Evolutionary conservation across 768 basidiomycete species (phyloP), one percentile per base, ranked within the genome.

Genomic region (Suillus occidentalis): DNA sequence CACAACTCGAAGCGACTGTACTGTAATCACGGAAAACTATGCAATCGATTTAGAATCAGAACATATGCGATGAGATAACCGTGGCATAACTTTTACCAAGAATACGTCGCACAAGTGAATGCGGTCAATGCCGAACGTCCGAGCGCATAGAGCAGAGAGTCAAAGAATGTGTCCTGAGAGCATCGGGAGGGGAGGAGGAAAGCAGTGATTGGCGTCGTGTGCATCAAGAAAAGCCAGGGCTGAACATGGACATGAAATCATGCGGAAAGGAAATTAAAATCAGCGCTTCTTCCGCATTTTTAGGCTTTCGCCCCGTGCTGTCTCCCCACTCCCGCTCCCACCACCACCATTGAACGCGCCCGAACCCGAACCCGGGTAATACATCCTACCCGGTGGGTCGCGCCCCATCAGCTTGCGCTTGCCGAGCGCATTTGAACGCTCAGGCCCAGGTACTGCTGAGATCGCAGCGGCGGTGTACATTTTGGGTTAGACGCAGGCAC

Each of bases 11-110:
- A 72, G 68, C 68, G 53, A 20, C 53, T 55, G 34, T 36, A 34
- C 34, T 55, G 20, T 36, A 65, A 62, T 18, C 66, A 43, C 68
- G 74, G 74, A 68, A 74, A 69, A 67, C 66, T 63, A 64, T 65
- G 57, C 45, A 10, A 16, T 6, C n/a, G 68, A 75, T 77, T n/a
- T n/a, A 76, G 71, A 67, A 67, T 73, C 74, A 77, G 58, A 67
- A 61, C 5, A 40, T 10, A 49, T 49, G 25, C 16, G 49, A 28
- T 25, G 50, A 53, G 52, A 31, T 53, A 50, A 50, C 50, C 7
- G 50, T 50, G 50, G 28, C 16, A 67, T 50, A 18, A 31, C 16
- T 66, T 65, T 14, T 72, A 77, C 76, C 74, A 43, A 62, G 64
- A 60, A 65, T n/a, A n/a, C 62, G 60, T 60, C 61, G 49, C 50